These are phyloP conservation scores for Atalantia buxifolia DNA, from an alignment of 345 rosid genomes.

Conservation along the genomic window DNA sequence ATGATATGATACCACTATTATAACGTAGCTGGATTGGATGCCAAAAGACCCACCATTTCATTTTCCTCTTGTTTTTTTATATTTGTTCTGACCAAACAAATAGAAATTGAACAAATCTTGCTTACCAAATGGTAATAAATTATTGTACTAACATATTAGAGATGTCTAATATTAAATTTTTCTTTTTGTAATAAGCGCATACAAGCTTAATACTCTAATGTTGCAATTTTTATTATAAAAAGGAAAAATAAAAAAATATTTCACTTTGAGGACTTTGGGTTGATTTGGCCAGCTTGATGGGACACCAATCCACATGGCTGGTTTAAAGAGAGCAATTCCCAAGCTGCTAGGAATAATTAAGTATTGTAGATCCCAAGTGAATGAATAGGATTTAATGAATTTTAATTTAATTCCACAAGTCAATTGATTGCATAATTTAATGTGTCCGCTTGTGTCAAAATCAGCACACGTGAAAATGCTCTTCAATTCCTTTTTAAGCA, in stretches of 20 bases:
- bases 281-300: background rate
- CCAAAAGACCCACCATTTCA: background rate
- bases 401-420: no score
- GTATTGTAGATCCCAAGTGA: conserved; percentile 1
- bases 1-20: no score
- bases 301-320: background rate
- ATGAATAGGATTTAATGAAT: background rate
- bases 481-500: background rate
- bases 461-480: background rate
- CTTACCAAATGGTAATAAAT: background rate
- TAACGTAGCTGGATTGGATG: no score
- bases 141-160: background rate
- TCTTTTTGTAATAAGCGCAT: no score
- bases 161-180: no score
- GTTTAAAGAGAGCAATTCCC: background rate
- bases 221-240: no score
- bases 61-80: no score
- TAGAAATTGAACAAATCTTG: background rate
- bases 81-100: background rate
- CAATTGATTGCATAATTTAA: background rate
- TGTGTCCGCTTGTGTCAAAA: background rate
- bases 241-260: no score
- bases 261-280: no score
- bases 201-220: no score
- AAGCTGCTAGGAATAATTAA: background rate